Evolutionary conservation across 2,329 filamentous ascomycete species (phyloP), one percentile per base, ranked within the genome.

Genomic region (Pyrenophora seminiperda): DNA sequence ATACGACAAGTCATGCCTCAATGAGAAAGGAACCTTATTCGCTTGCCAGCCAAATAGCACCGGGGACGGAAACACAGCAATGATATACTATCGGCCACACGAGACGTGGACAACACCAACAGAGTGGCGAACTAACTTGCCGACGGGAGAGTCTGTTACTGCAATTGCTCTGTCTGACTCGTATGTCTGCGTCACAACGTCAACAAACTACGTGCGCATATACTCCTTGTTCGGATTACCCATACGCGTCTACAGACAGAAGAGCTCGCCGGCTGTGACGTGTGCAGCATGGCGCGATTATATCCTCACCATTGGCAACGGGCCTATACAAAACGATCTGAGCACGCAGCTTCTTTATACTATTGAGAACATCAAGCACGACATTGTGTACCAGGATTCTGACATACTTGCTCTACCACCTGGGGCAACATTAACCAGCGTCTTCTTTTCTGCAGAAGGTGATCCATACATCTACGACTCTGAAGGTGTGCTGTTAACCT

Each of bases 381-480:
- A 97, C 66, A 90, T 97, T 69, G 86, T 92, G n/a, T 93, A 89
- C 71, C 94, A 99, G 70, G 95, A 88, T 59, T 91, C 97, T 67
- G 95, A 99, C 66, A 87, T 90, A 0, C 87, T 99, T 3, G 91
- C 94, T 2, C 78, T 99, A 3, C 85, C 90, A 0, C 84, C 88
- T 40, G 87, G 86, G 4, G 85, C 83, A 4, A 86, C 84, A 1
- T 75, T 97, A 18, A 87, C 87, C 65, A 91, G 84, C 50, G 87
- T 96, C 31, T 96, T 97, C 78, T 99, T 96, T 74, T 95, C 91
- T 11, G 90, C 95, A 65, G 84, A 83, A 51, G 94, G 94, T n/a
- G 92, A 99, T 65, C 94, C 94, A 5, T 97, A 91, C 72, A 92
- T 97, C 50, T 99, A 97, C 73, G 94, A 97, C 73, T 91, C 90